These are phyloP conservation scores for Aegle marmelos DNA, from an alignment of 345 rosid species.

Conservation along the genomic window DNA sequence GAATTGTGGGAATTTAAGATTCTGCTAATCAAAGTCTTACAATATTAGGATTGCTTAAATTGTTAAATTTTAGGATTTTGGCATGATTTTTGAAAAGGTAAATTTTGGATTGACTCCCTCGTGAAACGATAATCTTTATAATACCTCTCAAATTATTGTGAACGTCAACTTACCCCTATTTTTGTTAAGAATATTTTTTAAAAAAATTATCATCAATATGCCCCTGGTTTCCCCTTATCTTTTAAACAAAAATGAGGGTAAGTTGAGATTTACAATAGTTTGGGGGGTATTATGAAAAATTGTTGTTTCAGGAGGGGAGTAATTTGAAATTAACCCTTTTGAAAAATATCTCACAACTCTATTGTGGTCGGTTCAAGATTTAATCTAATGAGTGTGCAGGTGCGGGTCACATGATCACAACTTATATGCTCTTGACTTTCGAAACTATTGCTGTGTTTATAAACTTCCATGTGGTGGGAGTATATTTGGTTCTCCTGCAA, in stretches of 20 bases:
- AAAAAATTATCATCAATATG: too few species aligned
- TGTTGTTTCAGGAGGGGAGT: too few species aligned
- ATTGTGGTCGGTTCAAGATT: neutral
- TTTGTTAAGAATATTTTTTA: too few species aligned
- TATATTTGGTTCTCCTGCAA: slow-evolving; percentile 81
- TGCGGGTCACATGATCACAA: slow-evolving; percentile 91
- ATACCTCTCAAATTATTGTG: too few species aligned
- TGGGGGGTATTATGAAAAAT: too few species aligned
- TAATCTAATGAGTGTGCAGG: slow-evolving; percentile 42
- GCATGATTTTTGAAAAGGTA: neutral
- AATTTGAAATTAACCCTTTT: too few species aligned
- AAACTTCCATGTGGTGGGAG: slow-evolving; percentile 85
- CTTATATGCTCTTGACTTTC: slow-evolving; percentile 87
- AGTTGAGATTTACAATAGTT: too few species aligned
- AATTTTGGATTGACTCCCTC: too few species aligned
- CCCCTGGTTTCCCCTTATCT: too few species aligned
- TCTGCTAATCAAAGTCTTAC: neutral
- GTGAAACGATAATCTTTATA: too few species aligned
- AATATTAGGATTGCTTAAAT: neutral
- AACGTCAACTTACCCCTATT: too few species aligned
- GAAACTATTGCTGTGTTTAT: slow-evolving; percentile 56
- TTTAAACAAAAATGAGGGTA: too few species aligned
- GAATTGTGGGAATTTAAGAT: neutral
- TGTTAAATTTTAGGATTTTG: neutral
- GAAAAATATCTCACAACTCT: neutral